phyloP scores from a whole-genome alignment of 345 rosid genomes.

The Citrus australasica region DNA sequence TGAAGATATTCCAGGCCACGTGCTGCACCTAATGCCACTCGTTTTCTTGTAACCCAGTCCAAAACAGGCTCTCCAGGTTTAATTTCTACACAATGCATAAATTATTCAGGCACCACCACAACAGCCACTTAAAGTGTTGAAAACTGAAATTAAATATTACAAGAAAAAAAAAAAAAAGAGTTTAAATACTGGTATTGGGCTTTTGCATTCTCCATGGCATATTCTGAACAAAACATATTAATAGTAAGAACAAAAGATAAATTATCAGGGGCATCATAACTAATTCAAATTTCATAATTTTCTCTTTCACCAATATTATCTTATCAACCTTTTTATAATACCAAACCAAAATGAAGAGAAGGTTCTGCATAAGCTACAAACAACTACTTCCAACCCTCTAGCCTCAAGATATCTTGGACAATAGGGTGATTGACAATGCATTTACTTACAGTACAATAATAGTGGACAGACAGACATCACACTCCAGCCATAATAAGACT shows the following conservation, averaged over 20 bases:
- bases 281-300: not conserved
- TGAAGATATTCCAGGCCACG: slow-evolving; percentile 97
- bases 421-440: not conserved
- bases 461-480: not conserved
- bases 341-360: not conserved
- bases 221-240: not conserved
- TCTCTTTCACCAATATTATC: not conserved
- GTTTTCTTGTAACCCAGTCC: slow-evolving; percentile 79
- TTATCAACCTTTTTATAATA: not conserved
- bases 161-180: not conserved
- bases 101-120: not conserved
- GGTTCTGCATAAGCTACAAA: not conserved
- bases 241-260: not conserved
- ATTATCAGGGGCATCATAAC: not conserved
- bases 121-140: not conserved
- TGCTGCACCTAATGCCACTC: slow-evolving; percentile 86
- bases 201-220: not conserved
- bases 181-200: not conserved
- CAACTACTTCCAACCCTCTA: not conserved
- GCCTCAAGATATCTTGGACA: not conserved
- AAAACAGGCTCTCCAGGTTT: slow-evolving; percentile 79
- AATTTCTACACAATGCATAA: slow-evolving; percentile 50
- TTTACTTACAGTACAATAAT: not conserved
- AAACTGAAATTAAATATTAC: not conserved
- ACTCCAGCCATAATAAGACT: not conserved